A percentile compares a stretch with the other conserved stretches of the same genome.
Evolutionary conservation across 805 yeast species (phyloP).

Genomic region (Starmerella etchellsii): DNA sequence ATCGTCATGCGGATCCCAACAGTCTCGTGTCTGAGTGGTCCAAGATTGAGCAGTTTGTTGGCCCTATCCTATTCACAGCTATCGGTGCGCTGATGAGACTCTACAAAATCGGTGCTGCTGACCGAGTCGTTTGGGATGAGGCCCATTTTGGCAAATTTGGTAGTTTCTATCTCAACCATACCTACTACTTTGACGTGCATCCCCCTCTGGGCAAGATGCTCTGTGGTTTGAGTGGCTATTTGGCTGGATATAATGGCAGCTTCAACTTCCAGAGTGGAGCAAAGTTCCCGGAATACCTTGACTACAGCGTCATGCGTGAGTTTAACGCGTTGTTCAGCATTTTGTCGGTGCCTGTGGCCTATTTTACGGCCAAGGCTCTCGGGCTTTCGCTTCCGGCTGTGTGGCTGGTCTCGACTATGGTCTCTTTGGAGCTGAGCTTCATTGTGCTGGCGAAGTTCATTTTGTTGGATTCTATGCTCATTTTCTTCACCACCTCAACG

Average conservation of each 20-base stretch:
- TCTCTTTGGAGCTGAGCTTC: constrained; percentile 62
- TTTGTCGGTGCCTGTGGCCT: constrained; percentile 70
- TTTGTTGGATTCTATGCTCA: constrained; percentile 78
- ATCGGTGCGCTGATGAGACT: constrained; percentile 63
- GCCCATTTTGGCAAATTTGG: constrained; percentile 41
- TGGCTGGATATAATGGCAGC: constrained; percentile 81
- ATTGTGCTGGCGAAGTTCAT: constrained; percentile 84
- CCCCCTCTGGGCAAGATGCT: constrained; percentile 95
- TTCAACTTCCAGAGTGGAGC: constrained; percentile 87
- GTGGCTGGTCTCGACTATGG: constrained; percentile 47
- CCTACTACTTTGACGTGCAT: constrained; percentile 91
- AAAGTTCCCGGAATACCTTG: constrained; percentile 60
- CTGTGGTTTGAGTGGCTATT: constrained; percentile 79
- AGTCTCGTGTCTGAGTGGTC: constrained; percentile 21
- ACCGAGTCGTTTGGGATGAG: constrained; percentile 52
- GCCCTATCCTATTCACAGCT: constrained; percentile 43
- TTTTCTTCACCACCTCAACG: constrained; percentile 70
- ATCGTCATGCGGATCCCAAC: neutral
- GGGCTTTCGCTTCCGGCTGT: constrained; percentile 61
- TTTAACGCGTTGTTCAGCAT: constrained; percentile 73
- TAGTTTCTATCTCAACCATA: constrained; percentile 58
- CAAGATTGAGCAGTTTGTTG: constrained; percentile 32
- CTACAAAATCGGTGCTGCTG: constrained; percentile 57
- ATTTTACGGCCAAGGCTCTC: constrained; percentile 72
- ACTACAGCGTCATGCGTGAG: constrained; percentile 69